Conservation (phyloP, 2,329 filamentous ascomycete genomes). For the Shiraia bambusicola region DNA sequence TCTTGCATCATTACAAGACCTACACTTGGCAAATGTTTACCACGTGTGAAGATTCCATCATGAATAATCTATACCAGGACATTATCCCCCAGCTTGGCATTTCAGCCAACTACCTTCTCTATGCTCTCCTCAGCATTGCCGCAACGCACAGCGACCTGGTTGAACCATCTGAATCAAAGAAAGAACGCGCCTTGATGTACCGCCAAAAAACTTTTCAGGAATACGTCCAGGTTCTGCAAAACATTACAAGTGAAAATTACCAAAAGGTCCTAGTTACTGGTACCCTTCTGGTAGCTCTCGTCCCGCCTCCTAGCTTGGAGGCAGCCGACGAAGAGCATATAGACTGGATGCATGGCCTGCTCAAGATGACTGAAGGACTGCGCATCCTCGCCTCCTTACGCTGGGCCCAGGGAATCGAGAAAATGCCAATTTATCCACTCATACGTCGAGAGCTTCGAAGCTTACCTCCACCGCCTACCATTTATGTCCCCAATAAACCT, state of each 20-base stretch:
- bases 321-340: conserved; percentile 14
- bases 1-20: conserved; percentile 31
- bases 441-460: conserved; percentile 30
- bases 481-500: conserved; percentile 10
- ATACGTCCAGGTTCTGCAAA: conserved; percentile 29
- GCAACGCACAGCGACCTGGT: conserved; percentile 24
- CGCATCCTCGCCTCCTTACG: conserved; percentile 32
- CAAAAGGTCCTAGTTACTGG: conserved; percentile 33
- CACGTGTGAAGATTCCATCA: conserved; percentile 16
- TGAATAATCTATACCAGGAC: conserved; percentile 25
- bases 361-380: conserved; percentile 36
- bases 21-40: conserved; percentile 27
- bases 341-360: conserved; percentile 25
- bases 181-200: conserved; percentile 23
- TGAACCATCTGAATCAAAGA: conserved; percentile 11
- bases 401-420: conserved; percentile 36
- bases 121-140: conserved; percentile 31
- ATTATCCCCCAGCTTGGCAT: conserved; percentile 25
- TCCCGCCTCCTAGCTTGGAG: conserved; percentile 14
- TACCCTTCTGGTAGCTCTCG: conserved; percentile 24
- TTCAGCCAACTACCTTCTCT: conserved; percentile 25
- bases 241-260: conserved; percentile 37
- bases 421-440: conserved; percentile 32
- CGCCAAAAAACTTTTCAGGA: conserved; percentile 29
- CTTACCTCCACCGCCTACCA: conserved; percentile 30